Base-by-base conservation (phyloP, 805 yeast genomes). In the Saccharomycodes ludwigii region DNA sequence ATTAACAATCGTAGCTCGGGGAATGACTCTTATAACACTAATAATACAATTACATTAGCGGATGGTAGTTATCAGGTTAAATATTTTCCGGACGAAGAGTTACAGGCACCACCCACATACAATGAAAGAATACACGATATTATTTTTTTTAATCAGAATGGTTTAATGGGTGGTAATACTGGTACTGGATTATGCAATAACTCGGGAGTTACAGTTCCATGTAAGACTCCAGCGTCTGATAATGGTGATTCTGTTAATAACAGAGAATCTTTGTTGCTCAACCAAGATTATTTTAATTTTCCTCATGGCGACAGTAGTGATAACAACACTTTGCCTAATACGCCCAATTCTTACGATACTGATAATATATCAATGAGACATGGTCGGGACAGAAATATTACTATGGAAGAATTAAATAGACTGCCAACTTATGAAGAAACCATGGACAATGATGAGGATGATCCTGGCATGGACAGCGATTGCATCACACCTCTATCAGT, bases 381-480 rank as follows among this genome's bases (percentile, higher is more conserved):
- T 32, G 27, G n/a, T 28, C 11, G 39, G 36, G n/a, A n/a, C n/a
- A n/a, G n/a, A 9, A 43, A 37, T 7, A 40, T 54, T 40, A 60
- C 63, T 24, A 41, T 56, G 11, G 50, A 50, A 5, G 46, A 59
- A 3, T 42, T 79, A 32, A 71, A 77, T 5, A 58, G 69, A 23
- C 91, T 82, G 7, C 95, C 95, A 0, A 68, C 86, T 0, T 84
- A 84, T 52, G 64, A 61, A 4, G 75, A 82, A 24, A 93, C 94
- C 0, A 50, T 82, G 40, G 67, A 68, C 40, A 48, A 62, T 3
- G 71, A 61, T 27, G 56, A 51, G 5, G 58, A 61, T 21, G 64
- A 59, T 3, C 58, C 54, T 10, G 21, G 40, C 37, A 7, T 47
- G 37, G 34, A 58, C n/a, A n/a, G n/a, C n/a, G n/a, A n/a, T n/a